Conservation (phyloP, 805 yeast genomes). For the Cyberlindnera veronae region DNA sequence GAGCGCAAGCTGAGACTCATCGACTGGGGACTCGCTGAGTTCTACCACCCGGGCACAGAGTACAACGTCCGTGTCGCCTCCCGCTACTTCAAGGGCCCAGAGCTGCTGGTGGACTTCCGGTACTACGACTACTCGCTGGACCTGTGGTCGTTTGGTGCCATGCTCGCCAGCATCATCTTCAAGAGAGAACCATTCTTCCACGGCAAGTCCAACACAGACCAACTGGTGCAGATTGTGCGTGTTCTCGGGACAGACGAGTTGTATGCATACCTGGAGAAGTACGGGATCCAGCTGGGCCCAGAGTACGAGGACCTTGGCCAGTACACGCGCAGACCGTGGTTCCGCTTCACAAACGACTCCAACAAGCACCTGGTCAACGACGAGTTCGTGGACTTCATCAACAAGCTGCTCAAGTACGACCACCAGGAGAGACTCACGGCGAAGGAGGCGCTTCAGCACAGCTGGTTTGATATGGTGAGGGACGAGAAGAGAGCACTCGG, state of each 20-base stretch:
- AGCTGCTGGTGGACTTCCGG: conserved; percentile 74
- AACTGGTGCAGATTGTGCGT: conserved; percentile 82
- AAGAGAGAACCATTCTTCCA: conserved; percentile 91
- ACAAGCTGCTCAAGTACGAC: conserved; percentile 71
- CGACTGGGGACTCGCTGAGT: conserved; percentile 95
- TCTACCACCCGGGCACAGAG: conserved; percentile 84
- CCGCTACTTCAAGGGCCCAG: conserved; percentile 90
- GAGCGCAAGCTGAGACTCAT: conserved; percentile 62
- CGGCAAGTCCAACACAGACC: conserved; percentile 89
- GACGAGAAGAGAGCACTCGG: conserved; percentile 12
- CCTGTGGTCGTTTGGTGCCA: conserved; percentile 89
- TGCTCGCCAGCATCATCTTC: conserved; percentile 85
- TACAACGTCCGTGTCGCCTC: conserved; percentile 92
- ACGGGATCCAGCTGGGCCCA: conserved; percentile 62
- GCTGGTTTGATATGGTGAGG: conserved; percentile 46
- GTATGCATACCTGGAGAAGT: conserved; percentile 60
- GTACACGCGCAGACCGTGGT: conserved; percentile 67
- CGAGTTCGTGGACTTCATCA: conserved; percentile 66
- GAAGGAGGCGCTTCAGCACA: conserved; percentile 79
- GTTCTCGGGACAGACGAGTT: conserved; percentile 83
- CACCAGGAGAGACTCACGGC: conserved; percentile 89
- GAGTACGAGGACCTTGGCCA: conserved; percentile 79
- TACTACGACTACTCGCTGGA: conserved; percentile 87
- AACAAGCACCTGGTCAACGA: conserved; percentile 50
- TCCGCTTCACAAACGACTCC: conserved; percentile 50